Conservation (phyloP, 176 grass and related monocot species). For the Oryza meridionalis region DNA sequence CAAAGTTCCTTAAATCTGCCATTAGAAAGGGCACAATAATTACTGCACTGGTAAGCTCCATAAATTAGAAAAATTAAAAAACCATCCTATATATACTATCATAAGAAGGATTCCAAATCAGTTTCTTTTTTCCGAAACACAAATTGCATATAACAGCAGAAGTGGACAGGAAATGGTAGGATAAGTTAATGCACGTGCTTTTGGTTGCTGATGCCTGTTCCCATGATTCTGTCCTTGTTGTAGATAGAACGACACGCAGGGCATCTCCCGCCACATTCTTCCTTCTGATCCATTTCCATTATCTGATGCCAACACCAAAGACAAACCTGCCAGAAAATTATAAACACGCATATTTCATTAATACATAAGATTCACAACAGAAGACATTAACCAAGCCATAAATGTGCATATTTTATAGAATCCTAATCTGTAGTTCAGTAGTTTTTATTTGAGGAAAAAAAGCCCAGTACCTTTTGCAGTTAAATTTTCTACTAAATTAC, state of each 20-base stretch:
- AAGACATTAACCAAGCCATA: constrained; percentile 4
- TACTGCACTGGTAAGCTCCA: background rate
- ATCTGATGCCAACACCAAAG: constrained; percentile 73
- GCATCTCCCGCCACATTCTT: constrained; percentile 54
- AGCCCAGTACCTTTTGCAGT: background rate
- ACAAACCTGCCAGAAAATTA: constrained; percentile 64
- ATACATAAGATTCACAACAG: constrained; percentile 27
- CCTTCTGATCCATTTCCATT: constrained; percentile 58
- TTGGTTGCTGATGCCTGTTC: constrained; percentile 45
- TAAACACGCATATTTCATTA: constrained; percentile 1
- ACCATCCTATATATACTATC: background rate
- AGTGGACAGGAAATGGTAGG: background rate
- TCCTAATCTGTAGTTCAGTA: background rate
- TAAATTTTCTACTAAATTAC: background rate
- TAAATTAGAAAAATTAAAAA: background rate
- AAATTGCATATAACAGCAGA: background rate
- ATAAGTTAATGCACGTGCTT: constrained; percentile 39
- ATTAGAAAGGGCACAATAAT: constrained; percentile 17
- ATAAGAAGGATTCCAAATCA: background rate
- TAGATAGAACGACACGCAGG: constrained; percentile 68
- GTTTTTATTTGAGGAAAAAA: background rate
- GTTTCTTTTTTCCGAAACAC: background rate
- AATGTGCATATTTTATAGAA: constrained; percentile 32
- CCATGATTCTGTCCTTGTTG: constrained; percentile 68
- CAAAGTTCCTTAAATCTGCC: constrained; percentile 50